Percentiles rank a stretch among this genome's conserved stretches.
Conservation (phyloP, 768 basidiomycete genomes). For the Tephrocybe sp. region DNA sequence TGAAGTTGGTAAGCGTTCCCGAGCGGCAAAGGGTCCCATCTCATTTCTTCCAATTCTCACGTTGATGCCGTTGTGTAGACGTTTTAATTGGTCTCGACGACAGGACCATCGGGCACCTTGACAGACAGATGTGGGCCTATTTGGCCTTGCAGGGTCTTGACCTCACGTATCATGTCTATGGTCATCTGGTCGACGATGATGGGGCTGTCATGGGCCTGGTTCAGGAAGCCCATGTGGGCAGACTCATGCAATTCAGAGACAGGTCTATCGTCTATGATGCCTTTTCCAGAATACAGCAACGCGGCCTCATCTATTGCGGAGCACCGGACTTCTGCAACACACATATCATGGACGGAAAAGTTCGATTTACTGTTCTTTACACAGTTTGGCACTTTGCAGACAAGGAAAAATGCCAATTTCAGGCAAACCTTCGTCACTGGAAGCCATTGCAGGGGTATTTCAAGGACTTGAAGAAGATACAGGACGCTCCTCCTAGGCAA, state of each 20-base stretch:
- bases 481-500: slow-evolving; percentile 4
- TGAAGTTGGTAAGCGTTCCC: slow-evolving; percentile 29
- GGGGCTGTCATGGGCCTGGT: slow-evolving; percentile 33
- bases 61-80: slow-evolving; percentile 21
- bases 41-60: background rate
- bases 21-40: background rate
- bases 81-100: slow-evolving; percentile 31
- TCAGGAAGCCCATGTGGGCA: slow-evolving; percentile 33
- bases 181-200: slow-evolving; percentile 30
- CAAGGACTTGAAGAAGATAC: slow-evolving; percentile 14
- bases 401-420: slow-evolving; percentile 17
- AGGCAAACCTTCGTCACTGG: slow-evolving; percentile 28
- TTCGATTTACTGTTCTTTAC: slow-evolving; percentile 29
- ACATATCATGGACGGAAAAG: slow-evolving; percentile 32
- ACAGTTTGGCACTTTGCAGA: slow-evolving; percentile 19
- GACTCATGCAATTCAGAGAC: slow-evolving; percentile 28
- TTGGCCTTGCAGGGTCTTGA: slow-evolving; percentile 29
- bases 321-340: slow-evolving; percentile 20
- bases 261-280: slow-evolving; percentile 29
- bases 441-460: slow-evolving; percentile 24
- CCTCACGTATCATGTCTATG: slow-evolving; percentile 34
- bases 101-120: slow-evolving; percentile 20
- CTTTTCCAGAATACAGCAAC: slow-evolving; percentile 26
- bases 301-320: slow-evolving; percentile 23
- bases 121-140: slow-evolving; percentile 30